Evolutionary conservation across 345 rosid genomes (phyloP).

Genomic region (Pistacia integerrima): DNA sequence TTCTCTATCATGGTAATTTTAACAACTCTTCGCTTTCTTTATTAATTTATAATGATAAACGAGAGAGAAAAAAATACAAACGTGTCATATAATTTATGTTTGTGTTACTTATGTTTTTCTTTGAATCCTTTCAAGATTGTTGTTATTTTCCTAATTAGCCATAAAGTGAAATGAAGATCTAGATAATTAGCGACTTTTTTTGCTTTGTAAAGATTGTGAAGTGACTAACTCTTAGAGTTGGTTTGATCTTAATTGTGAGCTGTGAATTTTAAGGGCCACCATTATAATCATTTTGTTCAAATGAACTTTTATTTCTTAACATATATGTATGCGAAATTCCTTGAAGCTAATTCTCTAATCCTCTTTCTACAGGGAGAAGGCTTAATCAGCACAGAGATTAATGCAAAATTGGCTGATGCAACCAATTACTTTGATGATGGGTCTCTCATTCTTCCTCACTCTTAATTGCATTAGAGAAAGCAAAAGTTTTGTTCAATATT

Average conservation of each 20-base stretch:
- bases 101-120: not conserved
- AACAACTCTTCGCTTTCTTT: no score
- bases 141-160: not conserved
- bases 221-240: not conserved
- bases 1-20: conserved; percentile 46
- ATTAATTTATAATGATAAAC: no score
- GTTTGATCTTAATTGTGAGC: not conserved
- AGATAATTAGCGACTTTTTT: not conserved
- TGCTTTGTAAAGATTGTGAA: no score
- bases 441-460: conserved; percentile 22
- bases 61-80: no score
- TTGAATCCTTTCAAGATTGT: not conserved
- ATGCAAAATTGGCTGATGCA: conserved; percentile 46
- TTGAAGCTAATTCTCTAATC: not conserved
- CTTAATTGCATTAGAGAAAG: no score
- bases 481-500: no score
- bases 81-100: not conserved
- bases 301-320: not conserved
- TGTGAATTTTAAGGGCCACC: not conserved
- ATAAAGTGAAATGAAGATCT: not conserved
- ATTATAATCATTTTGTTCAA: not conserved
- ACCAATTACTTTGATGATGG: conserved; percentile 45
- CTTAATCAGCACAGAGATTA: conserved; percentile 47
- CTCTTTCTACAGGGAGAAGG: conserved; percentile 53
- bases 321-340: not conserved